Evolutionary conservation across 306 rosid genomes (phyloP), one percentile per base, ranked within the genome.

Genomic region (Sophora flavescens): DNA sequence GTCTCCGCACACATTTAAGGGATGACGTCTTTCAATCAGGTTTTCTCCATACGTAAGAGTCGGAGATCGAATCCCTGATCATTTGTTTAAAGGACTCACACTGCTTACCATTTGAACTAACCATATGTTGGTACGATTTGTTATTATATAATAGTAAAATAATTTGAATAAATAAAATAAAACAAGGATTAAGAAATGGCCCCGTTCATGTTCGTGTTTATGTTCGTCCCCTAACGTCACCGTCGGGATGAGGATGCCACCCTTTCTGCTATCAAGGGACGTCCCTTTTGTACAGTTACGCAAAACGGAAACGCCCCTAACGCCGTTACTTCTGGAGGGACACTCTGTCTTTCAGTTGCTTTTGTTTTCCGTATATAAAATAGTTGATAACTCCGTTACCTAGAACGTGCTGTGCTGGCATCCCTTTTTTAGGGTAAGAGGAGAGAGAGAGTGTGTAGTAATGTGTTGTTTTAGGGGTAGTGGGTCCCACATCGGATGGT

Each of bases 401-500:
- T 10, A 0, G 70, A 18, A 62, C 74, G 75, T 63, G 82, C 26
- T 63, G 17, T 12, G 66, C 61, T 73, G 73, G 72, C 70, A 47
- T 35, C 17, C 63, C 41, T 8, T 78, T 69, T 59, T 36, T 8
- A 22, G 22, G 10, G 42, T 8, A 22, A 22, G 22, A 35, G 28
- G 4, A 61, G 70, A 6, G 52, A 45, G 61, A 45, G 57, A n/a
- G n/a, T n/a, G n/a, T n/a, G n/a, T n/a, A 45, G 68, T 44, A 45
- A 81, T 62, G 39, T 54, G 15, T 72, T 74, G 58, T 38, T 71
- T 71, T 11, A 58, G 17, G 74, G 85, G 35, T 14, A 0, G 76
- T 80, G 86, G 87, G 83, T 60, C 92, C 88, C 88, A 51, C 72
- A 48, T 39, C 7, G 63, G 86, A 80, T 78, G 86, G 84, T 89